Percentiles rank a stretch among this genome's conserved stretches.
Conservation (phyloP, 208 protist species). For the Cochliopodium minus region DNA sequence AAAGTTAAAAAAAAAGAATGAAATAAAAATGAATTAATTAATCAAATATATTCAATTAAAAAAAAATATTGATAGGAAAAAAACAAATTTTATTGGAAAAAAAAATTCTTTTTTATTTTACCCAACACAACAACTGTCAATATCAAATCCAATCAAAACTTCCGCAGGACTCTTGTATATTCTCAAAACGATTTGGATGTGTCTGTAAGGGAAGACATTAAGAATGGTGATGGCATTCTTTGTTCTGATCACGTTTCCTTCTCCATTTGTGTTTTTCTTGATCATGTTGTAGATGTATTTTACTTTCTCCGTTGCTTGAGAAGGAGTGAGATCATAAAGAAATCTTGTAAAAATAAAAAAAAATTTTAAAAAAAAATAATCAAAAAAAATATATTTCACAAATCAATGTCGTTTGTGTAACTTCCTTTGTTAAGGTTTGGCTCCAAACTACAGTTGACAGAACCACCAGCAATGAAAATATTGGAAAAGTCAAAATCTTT, state of each 20-base stretch:
- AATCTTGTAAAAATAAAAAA: no score
- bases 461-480: neutral
- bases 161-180: constrained; percentile 17
- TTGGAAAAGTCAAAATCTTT: neutral
- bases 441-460: no score
- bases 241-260: neutral
- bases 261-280: neutral
- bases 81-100: no score
- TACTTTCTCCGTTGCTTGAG: neutral
- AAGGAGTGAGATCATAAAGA: neutral
- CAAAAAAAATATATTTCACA: no score
- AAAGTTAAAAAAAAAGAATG: no score
- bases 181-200: constrained; percentile 17
- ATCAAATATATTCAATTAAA: no score
- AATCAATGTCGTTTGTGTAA: no score
- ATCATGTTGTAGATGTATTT: neutral
- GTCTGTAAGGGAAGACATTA: neutral
- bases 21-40: no score
- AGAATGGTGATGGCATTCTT: neutral
- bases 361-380: no score
- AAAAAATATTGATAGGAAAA: no score
- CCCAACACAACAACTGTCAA: constrained; percentile 1
- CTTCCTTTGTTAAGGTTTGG: no score
- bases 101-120: no score
- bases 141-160: constrained; percentile 19